phyloP scores from a whole-genome alignment of 257 asterid species.

The Gentiana dahurica region DNA sequence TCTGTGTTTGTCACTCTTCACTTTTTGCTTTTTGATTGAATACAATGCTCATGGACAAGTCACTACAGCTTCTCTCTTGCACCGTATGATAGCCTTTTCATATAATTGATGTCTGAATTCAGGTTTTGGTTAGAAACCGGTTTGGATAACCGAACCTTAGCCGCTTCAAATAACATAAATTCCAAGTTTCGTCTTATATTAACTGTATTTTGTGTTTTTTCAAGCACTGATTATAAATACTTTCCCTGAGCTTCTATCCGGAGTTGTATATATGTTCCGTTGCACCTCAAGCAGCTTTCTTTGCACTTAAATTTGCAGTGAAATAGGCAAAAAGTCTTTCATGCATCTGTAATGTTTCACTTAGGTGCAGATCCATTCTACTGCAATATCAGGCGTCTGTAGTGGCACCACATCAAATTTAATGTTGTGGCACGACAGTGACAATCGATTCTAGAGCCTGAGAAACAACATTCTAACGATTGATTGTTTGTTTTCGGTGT shows the following conservation, averaged over 20 bases:
- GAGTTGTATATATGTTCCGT: slow-evolving; percentile 35
- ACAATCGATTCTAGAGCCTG: no score
- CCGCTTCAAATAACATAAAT: slow-evolving; percentile 58
- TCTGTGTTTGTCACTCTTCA: slow-evolving; percentile 27
- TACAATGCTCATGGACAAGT: slow-evolving; percentile 60
- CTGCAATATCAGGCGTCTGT: no score
- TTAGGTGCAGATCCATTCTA: slow-evolving; percentile 10
- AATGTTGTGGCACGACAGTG: no score
- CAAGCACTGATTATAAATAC: slow-evolving; percentile 56
- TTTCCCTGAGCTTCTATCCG: slow-evolving; percentile 81
- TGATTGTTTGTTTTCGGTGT: no score
- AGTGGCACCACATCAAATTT: no score
- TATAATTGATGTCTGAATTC: slow-evolving; percentile 51
- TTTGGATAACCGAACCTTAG: slow-evolving; percentile 72
- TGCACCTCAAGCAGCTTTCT: slow-evolving; percentile 72
- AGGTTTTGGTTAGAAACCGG: slow-evolving; percentile 34
- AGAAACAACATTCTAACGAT: no score
- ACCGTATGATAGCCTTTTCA: slow-evolving; percentile 20
- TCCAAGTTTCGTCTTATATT: slow-evolving; percentile 55
- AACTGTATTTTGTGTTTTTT: slow-evolving; percentile 83
- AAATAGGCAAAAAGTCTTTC: no score
- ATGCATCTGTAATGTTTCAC: slow-evolving; percentile 75
- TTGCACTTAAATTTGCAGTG: slow-evolving; percentile 85
- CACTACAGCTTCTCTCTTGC: slow-evolving; percentile 19
- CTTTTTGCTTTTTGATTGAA: slow-evolving; percentile 14